Percentiles rank a stretch among this genome's conserved stretches.
phyloP scores from a whole-genome alignment of 2,329 filamentous ascomycete species.

The Acrodontium crateriforme region DNA sequence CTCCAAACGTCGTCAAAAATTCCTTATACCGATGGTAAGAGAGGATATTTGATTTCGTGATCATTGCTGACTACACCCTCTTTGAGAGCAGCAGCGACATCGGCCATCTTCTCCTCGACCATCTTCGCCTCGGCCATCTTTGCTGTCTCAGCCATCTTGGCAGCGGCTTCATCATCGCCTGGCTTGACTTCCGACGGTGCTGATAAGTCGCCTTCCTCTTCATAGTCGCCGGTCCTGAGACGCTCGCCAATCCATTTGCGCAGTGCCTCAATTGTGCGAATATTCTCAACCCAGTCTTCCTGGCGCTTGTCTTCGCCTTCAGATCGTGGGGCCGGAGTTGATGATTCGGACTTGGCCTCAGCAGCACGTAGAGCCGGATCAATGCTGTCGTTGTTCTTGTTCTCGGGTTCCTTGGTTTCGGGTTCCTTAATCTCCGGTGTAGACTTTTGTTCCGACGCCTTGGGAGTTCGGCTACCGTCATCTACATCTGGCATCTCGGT shows the following conservation, averaged over 20 bases:
- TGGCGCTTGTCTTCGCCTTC: constrained; percentile 33
- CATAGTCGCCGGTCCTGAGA: constrained; percentile 40
- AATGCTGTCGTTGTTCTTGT: constrained; percentile 20
- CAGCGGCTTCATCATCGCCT: constrained; percentile 1
- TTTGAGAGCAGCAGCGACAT: constrained; percentile 2
- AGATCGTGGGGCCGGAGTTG: constrained; percentile 14
- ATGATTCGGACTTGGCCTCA: constrained; percentile 15
- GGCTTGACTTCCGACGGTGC: constrained; percentile 5
- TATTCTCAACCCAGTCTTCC: constrained; percentile 48
- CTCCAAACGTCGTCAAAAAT: too few relatives aligned
- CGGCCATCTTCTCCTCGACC: constrained; percentile 2
- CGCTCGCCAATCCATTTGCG: constrained; percentile 43
- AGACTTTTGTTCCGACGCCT: constrained; percentile 14
- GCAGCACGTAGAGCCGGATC: constrained; percentile 22
- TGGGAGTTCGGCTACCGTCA: constrained; percentile 22
- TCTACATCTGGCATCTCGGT: constrained; percentile 28
- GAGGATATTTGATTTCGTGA: constrained; percentile 5
- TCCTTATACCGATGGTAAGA: too few relatives aligned
- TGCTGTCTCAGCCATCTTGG: constrained; percentile 1
- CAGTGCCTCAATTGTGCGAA: constrained; percentile 48
- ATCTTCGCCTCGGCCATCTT: constrained; percentile 3
- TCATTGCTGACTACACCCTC: background rate
- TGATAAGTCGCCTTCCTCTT: constrained; percentile 19
- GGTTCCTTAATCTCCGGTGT: too few relatives aligned
- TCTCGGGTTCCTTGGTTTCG: too few relatives aligned